phyloP scores from a whole-genome alignment of 371 early-diverging fungal genomes.

The Entomophthora muscae region DNA sequence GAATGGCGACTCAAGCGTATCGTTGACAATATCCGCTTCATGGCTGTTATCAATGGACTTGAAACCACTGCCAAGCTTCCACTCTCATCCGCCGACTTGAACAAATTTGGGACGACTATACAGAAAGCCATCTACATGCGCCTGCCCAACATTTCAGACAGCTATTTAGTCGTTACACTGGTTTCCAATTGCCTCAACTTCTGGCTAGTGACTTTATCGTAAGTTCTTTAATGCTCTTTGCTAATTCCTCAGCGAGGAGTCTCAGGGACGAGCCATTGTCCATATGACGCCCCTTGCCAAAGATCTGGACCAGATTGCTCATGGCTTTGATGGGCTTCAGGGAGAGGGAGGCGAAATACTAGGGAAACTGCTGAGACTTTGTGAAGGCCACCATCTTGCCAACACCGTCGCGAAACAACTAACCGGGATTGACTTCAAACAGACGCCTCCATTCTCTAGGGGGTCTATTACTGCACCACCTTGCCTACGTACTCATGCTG shows the following conservation, averaged over 20 bases:
- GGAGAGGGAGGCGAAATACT: neutral
- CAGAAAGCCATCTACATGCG: neutral
- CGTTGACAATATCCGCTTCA: neutral
- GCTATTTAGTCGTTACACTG: neutral
- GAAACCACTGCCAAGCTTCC: neutral
- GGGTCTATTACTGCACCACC: neutral
- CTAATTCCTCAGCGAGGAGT: neutral
- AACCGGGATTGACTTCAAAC: neutral
- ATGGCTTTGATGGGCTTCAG: neutral
- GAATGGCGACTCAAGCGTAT: neutral
- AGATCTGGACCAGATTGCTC: neutral
- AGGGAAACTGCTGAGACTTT: neutral
- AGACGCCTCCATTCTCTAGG: neutral
- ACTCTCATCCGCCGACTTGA: neutral
- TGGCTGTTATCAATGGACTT: neutral
- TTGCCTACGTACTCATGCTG: neutral
- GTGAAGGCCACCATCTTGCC: neutral
- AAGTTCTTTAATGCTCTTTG: neutral
- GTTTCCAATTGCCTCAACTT: neutral
- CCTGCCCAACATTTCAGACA: neutral
- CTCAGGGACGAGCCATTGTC: neutral
- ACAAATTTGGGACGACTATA: constrained; percentile 1
- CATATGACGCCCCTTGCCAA: neutral
- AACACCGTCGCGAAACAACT: neutral
- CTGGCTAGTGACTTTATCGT: constrained; percentile 1